Percentiles rank a stretch among this genome's conserved stretches.
Conservation (phyloP, 345 rosid species). For the Triadica sebifera region DNA sequence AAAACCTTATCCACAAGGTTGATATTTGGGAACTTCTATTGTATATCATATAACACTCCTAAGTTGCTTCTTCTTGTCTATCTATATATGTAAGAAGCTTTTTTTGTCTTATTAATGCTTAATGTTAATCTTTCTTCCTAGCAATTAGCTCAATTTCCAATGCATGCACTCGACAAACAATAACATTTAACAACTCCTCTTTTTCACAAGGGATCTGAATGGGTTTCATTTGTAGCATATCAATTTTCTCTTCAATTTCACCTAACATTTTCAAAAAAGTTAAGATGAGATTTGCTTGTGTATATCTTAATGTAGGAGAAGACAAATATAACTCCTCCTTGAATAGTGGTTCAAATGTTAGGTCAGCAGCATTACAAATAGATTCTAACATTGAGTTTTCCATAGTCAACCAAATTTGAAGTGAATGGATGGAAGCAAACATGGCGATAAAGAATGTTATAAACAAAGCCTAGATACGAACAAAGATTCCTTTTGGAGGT, state of each 20-base stretch:
- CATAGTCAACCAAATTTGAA: conserved; percentile 33
- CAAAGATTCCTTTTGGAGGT: conserved; percentile 32
- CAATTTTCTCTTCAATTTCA: conserved; percentile 73
- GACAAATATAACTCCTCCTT: conserved; percentile 48
- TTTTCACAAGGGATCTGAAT: conserved; percentile 74
- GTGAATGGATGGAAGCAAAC: conserved; percentile 32
- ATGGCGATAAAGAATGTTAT: conserved; percentile 38
- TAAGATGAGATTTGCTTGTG: conserved; percentile 41
- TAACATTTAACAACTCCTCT: conserved; percentile 79
- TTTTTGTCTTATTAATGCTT: conserved; percentile 37
- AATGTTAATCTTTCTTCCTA: conserved; percentile 64
- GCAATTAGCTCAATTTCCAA: conserved; percentile 84
- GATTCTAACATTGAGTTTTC: conserved; percentile 24
- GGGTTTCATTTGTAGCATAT: conserved; percentile 57
- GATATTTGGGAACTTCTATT: too few species aligned
- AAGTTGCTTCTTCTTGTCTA: conserved; percentile 21
- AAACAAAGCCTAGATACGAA: conserved; percentile 42
- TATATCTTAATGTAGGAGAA: conserved; percentile 43
- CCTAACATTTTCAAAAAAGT: conserved; percentile 55
- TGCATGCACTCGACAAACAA: conserved; percentile 78
- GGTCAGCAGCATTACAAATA: conserved; percentile 22
- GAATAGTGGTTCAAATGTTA: conserved; percentile 25
- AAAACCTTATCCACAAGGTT: too few species aligned
- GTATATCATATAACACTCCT: too few species aligned
- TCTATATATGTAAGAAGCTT: conserved; percentile 35